A percentile compares a stretch with the other conserved stretches of the same genome.
phyloP scores from a whole-genome alignment of 129 eudicot species.

The Chrysanthemum makinoi region DNA sequence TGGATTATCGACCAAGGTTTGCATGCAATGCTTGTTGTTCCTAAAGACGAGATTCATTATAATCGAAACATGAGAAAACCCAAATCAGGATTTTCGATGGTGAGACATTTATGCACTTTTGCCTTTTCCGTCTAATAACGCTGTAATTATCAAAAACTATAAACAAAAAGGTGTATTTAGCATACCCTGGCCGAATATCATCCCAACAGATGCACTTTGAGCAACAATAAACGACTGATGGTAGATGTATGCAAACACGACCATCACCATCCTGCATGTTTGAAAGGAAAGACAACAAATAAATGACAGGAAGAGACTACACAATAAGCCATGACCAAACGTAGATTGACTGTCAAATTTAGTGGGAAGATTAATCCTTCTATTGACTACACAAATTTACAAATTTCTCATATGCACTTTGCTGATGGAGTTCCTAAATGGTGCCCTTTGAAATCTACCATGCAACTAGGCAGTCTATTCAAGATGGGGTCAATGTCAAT shows the following conservation, averaged over 20 bases:
- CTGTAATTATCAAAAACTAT: background rate
- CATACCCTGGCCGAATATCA: slow-evolving; percentile 82
- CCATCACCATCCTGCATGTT: slow-evolving; percentile 88
- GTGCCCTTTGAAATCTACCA: background rate
- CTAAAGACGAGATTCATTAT: slow-evolving; percentile 68
- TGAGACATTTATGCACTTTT: background rate
- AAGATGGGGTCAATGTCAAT: background rate
- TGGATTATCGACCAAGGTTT: slow-evolving; percentile 62
- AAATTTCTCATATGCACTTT: background rate
- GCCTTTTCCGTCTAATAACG: background rate
- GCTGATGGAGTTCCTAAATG: background rate
- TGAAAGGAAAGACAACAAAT: background rate
- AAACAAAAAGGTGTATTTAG: background rate
- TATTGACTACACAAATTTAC: background rate
- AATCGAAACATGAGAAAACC: slow-evolving; percentile 29
- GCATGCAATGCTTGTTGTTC: slow-evolving; percentile 64
- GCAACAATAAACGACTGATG: slow-evolving; percentile 79
- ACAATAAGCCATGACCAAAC: background rate
- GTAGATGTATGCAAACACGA: slow-evolving; percentile 88
- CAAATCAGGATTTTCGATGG: background rate
- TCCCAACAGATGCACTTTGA: slow-evolving; percentile 77
- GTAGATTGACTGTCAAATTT: background rate
- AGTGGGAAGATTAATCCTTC: background rate
- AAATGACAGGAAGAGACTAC: background rate
- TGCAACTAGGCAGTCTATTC: background rate